Percentiles rank a stretch among this genome's conserved stretches.
Evolutionary conservation across 441 rosid species (phyloP).

Genomic region (Jatropha podagrica): DNA sequence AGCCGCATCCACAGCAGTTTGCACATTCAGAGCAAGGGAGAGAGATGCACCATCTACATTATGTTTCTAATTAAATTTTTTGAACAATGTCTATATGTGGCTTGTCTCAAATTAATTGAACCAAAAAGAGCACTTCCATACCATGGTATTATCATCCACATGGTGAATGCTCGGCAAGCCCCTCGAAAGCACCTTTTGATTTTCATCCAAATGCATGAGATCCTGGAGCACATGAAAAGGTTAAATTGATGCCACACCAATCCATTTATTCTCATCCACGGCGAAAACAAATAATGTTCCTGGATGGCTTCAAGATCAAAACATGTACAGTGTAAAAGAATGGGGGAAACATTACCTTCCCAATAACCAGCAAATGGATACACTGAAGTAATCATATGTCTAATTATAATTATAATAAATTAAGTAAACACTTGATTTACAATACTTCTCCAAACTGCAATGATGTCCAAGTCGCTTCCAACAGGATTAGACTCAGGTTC

Average conservation of each 20-base stretch:
- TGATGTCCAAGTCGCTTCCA: background rate
- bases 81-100: background rate
- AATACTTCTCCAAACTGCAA: conserved; percentile 5
- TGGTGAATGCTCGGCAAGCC: conserved; percentile 73
- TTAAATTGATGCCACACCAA: background rate
- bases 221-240: conserved; percentile 44
- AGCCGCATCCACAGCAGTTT: background rate
- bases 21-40: background rate
- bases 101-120: background rate
- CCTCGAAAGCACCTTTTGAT: conserved; percentile 71
- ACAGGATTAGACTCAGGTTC: conserved; percentile 4
- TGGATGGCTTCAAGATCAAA: background rate
- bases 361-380: conserved; percentile 11
- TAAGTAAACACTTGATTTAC: conserved; percentile 8
- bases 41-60: background rate
- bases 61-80: background rate
- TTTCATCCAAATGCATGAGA: conserved; percentile 80
- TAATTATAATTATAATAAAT: background rate
- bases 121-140: conserved; percentile 27
- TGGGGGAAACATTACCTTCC: background rate
- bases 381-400: background rate
- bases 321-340: background rate
- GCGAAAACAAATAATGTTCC: background rate
- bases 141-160: conserved; percentile 75
- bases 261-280: background rate